Base-by-base conservation (phyloP, 495 filamentous ascomycete species). In the Neurospora sp. region DNA sequence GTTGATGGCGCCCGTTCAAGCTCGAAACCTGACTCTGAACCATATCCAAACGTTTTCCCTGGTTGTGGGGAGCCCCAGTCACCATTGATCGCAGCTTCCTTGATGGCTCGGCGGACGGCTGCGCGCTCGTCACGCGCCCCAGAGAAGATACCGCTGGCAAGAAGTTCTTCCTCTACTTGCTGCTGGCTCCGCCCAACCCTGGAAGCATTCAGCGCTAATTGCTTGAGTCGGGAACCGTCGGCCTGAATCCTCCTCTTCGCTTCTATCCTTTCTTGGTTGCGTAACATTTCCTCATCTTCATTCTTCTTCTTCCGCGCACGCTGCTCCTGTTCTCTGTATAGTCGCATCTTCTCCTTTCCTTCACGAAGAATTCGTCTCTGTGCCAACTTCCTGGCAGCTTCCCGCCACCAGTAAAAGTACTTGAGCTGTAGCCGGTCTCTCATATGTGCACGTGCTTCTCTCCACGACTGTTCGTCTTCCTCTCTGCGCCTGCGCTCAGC, bases 331-430 rank as follows among this genome's bases (percentile, higher is more conserved):
- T 77, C 76, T 7, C 78, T 74, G 74, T 78, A 79, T 1, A 48
- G 61, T 31, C 76, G 74, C 76, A 79, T 78, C 37, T 75, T 77
- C 45, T 81, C 75, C 44, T 80, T 79, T 45, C 79, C 74, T 69
- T 76, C 81, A 72, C 70, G 79, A 8, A 83, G 82, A 65, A 84
- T 82, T 14, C 78, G 76, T 27, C 75, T 78, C 35, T 74, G 76
- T 37, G 76, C 75, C 9, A 74, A 76, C 1, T 69, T 59, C 3
- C 83, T 76, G 12, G 83, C 83, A 35, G 73, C 76, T 37, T 84
- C 75, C 68, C 82, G 81, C 87, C 87, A 88, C 12, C 78, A 74
- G 68, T 84, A 83, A 39, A 84, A 84, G 76, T 80, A 88, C 68
- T 85, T 87, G 39, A 83, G 79, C 14, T 75, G 73, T 38, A 88